Percentiles rank a stretch among this genome's conserved stretches.
Conservation (phyloP, 805 yeast species). For the Yamadazyma sp. region DNA sequence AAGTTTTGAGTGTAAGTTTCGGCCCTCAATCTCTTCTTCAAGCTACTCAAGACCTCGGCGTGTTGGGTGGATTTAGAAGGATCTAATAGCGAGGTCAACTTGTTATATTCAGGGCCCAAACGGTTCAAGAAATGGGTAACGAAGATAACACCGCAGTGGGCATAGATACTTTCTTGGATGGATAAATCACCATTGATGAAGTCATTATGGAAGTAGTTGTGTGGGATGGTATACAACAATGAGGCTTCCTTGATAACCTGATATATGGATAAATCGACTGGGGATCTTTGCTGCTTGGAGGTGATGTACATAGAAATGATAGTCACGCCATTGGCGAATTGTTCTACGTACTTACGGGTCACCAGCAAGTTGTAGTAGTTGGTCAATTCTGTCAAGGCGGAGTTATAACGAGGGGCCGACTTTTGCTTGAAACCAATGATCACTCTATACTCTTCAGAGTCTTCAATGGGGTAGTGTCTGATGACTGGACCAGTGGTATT, state of each 20-base stretch:
- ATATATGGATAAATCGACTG: constrained; percentile 73
- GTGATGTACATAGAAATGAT: constrained; percentile 83
- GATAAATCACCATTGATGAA: constrained; percentile 79
- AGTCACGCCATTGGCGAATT: constrained; percentile 85
- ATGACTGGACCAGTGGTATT: constrained; percentile 89
- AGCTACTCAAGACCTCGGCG: constrained; percentile 71
- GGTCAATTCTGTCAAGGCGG: constrained; percentile 83
- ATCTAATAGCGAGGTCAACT: constrained; percentile 64
- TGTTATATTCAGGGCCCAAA: constrained; percentile 83
- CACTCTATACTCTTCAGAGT: constrained; percentile 79
- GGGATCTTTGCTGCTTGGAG: constrained; percentile 49
- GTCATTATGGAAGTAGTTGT: constrained; percentile 71
- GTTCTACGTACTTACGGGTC: constrained; percentile 90
- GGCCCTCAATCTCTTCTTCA: constrained; percentile 86
- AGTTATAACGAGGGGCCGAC: constrained; percentile 81
- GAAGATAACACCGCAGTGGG: constrained; percentile 90
- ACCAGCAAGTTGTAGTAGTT: constrained; percentile 83
- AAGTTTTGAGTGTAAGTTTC: constrained; percentile 90
- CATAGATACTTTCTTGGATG: constrained; percentile 90
- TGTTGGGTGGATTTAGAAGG: constrained; percentile 60
- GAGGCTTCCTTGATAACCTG: constrained; percentile 95
- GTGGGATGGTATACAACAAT: constrained; percentile 85
- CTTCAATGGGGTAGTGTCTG: constrained; percentile 77
- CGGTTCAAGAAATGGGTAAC: constrained; percentile 94
- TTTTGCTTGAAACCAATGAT: constrained; percentile 85